These are phyloP conservation scores for Cudoniella acicularis DNA, from an alignment of 495 filamentous ascomycete genomes.

Conservation along the genomic window DNA sequence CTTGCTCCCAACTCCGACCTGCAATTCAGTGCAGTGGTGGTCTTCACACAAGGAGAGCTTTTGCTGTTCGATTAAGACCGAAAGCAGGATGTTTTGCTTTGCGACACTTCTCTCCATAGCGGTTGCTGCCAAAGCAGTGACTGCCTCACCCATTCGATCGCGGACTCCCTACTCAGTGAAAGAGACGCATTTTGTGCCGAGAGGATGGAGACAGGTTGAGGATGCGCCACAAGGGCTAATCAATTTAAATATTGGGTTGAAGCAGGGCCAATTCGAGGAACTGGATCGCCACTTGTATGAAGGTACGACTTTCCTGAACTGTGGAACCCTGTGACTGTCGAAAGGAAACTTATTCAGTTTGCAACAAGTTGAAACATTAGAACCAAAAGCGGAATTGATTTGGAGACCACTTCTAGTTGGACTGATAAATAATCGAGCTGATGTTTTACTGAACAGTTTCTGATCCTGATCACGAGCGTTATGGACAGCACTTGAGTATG, in stretches of 20 bases:
- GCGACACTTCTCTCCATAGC: constrained; percentile 23
- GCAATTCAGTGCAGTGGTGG: too few species aligned
- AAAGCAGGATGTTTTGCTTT: constrained; percentile 21
- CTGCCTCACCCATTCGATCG: constrained; percentile 26
- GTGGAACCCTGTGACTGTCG: too few species aligned
- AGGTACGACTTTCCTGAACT: too few species aligned
- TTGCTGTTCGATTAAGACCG: too few species aligned
- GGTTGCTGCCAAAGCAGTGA: constrained; percentile 24
- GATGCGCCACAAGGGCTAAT: constrained; percentile 34
- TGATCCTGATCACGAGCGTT: constrained; percentile 36
- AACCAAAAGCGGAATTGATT: too few species aligned
- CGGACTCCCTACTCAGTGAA: constrained; percentile 45
- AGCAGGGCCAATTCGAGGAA: constrained; percentile 46
- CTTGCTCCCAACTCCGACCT: background rate
- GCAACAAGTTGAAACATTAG: too few species aligned
- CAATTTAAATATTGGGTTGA: constrained; percentile 47
- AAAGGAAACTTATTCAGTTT: too few species aligned
- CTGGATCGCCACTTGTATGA: constrained; percentile 47
- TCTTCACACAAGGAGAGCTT: too few species aligned
- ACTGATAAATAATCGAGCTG: too few species aligned
- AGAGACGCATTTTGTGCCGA: constrained; percentile 45
- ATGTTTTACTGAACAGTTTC: constrained; percentile 34
- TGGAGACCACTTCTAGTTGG: too few species aligned
- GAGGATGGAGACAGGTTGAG: constrained; percentile 38
- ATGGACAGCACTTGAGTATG: constrained; percentile 41